Base-by-base conservation (phyloP, 2,329 filamentous ascomycete species). In the Sodiomyces alkalinus region DNA sequence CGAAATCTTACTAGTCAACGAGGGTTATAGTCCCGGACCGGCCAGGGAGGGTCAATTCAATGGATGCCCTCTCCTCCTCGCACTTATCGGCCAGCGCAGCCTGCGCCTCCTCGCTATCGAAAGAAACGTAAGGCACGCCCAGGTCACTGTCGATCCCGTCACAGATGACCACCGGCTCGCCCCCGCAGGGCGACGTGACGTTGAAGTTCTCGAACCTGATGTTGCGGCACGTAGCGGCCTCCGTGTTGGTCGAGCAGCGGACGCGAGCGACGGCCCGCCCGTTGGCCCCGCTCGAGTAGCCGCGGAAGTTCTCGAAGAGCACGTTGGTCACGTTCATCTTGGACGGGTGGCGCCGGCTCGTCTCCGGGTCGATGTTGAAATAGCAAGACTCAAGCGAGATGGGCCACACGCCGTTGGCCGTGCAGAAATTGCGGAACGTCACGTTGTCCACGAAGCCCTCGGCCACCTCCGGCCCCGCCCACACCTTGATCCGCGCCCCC, bases 401-500 rank as follows among this genome's bases (percentile, higher is more conserved):
- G 5, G 66, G 66, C 38, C 69, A 74, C 45, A 76, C 71, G 39
- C 70, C 66, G 35, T 74, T 74, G 17, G 56, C 48, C 33, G 73
- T 55, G 13, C 41, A 40, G 52, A 74, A 65, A 33, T 58, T 59
- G 33, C 72, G 61, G 46, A 68, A 75, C 3, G 68, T 74, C 35
- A 75, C 56, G 48, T 76, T 76, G 35, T 56, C 55, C 25, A 77
- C 68, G 17, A 52, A 52, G n/a, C 72, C 72, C 4, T 48, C 49
- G 19, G 71, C 72, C 14, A 71, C 70, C 24, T 42, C 39, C 20
- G 45, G 45, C 38, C 46, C 68, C 1, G 67, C 66, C 66, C 68
- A 77, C 39, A 73, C 68, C 49, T 76, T 76, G 52, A 76, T 74
- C 32, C 71, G 65, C 1, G 69, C 71, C 11, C 23, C 66, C 68